Base-by-base conservation (phyloP, 129 eudicot genomes). In the Ambrosia trifida region DNA sequence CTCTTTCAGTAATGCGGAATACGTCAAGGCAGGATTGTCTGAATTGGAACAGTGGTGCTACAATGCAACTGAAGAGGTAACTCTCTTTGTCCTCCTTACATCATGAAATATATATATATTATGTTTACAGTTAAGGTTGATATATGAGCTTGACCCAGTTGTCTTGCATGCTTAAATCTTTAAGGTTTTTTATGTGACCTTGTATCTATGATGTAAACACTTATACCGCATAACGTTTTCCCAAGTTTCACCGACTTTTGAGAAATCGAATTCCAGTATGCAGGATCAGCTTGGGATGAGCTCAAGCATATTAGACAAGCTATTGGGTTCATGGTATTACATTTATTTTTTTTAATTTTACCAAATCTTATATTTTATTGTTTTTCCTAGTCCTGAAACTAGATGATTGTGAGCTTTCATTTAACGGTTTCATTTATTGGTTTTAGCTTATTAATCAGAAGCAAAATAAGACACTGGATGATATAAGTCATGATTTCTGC, bases 251-350 rank as follows among this genome's bases (percentile, higher is more conserved):
- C 78, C 66, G 60, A 43, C 44, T 45, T 52, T 61, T 28, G 66
- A 41, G 66, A 76, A 79, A 66, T 17, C 9, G 30, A 74, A 51
- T 78, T 47, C 17, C 89, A 89, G 99, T 90, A 83, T 73, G 86
- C 97, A 74, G 99, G 99, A 44, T 79, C 95, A 41, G 79, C 98
- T 45, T 93, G 96, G 96, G 96, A 89, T 68, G 96, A 93, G 92
- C 96, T 93, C 59, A 94, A 84, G 89, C 97, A 94, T 82, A 90
- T 94, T 69, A 80, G 95, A 83, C 98, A 94, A 79, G 92, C 99
- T 74, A 88, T 94, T 47, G 97, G 99, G 57, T 90, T 94, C 85
- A 82, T 94, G 97, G 96, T 94, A 90, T 65, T n/a, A 6, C 79
- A 66, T 59, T 38, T 17, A 46, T 71, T 70, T 45, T 9, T 46